Conservation (phyloP, 352 stramenopile species). For the Thraustotheca clavata region DNA sequence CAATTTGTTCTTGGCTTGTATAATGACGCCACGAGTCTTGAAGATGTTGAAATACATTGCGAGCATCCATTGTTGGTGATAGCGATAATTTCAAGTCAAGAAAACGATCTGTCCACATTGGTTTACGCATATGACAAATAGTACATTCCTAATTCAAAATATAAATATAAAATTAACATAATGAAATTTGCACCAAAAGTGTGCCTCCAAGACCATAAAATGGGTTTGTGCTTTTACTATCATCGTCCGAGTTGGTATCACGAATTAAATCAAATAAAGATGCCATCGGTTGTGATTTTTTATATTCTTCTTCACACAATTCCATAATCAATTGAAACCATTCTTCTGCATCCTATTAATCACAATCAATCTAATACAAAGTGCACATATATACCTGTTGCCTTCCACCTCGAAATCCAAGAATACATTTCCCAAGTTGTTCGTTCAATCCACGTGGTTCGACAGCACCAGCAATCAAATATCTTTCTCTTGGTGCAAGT, state of each 20-base stretch:
- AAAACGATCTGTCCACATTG: slow-evolving; percentile 13
- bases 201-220: slow-evolving; percentile 15
- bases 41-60: not conserved
- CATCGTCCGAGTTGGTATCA: no score
- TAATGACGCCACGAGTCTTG: slow-evolving; percentile 10
- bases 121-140: slow-evolving; percentile 1
- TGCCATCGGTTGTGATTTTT: not conserved
- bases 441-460: not conserved
- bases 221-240: not conserved
- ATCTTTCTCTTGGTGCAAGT: not conserved
- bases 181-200: not conserved
- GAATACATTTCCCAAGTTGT: not conserved
- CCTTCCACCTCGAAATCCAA: not conserved
- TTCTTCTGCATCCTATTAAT: slow-evolving; percentile 10
- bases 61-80: slow-evolving; percentile 5
- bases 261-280: not conserved
- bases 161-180: not conserved
- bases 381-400: slow-evolving; percentile 6
- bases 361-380: not conserved
- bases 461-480: not conserved
- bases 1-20: slow-evolving; percentile 13
- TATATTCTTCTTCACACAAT: slow-evolving; percentile 3
- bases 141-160: slow-evolving; percentile 3
- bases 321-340: slow-evolving; percentile 21
- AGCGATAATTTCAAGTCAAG: slow-evolving; percentile 18